Percentiles rank a stretch among this genome's conserved stretches.
These are phyloP conservation scores for Rhodotorula taiwanensis DNA, from an alignment of 768 basidiomycete genomes.

Conservation along the genomic window DNA sequence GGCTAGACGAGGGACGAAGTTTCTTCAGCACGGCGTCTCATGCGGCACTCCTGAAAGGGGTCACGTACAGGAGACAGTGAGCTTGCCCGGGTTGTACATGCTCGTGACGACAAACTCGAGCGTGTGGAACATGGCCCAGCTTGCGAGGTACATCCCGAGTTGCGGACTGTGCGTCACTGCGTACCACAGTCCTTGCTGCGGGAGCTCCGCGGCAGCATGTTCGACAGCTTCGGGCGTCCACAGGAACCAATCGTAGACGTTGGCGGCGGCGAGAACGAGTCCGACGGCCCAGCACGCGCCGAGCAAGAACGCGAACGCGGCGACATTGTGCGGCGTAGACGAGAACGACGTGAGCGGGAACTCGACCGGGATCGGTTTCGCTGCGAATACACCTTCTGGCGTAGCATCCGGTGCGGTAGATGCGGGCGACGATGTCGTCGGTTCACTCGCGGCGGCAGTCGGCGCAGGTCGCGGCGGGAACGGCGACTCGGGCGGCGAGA, in stretches of 20 bases:
- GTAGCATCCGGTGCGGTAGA: background rate
- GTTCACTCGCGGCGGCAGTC: background rate
- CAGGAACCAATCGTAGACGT: constrained; percentile 8
- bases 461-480: constrained; percentile 11
- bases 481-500: constrained; percentile 20
- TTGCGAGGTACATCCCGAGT: constrained; percentile 72
- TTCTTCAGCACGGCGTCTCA: too few species aligned
- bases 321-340: constrained; percentile 66
- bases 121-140: constrained; percentile 86
- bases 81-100: constrained; percentile 87
- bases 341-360: constrained; percentile 30
- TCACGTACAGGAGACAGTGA: constrained; percentile 80
- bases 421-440: background rate
- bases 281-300: constrained; percentile 66
- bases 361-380: constrained; percentile 43
- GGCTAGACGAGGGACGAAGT: too few species aligned
- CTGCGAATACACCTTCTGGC: background rate
- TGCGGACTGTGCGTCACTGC: constrained; percentile 55
- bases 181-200: constrained; percentile 4
- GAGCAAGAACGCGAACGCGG: constrained; percentile 74
- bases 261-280: constrained; percentile 42
- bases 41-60: too few species aligned
- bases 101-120: constrained; percentile 91
- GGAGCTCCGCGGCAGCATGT: background rate
- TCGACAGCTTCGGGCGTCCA: background rate